A percentile compares a stretch with the other conserved stretches of the same genome.
These are phyloP conservation scores for Ogataea pignaliae DNA, from an alignment of 805 yeast genomes.

Conservation along the genomic window DNA sequence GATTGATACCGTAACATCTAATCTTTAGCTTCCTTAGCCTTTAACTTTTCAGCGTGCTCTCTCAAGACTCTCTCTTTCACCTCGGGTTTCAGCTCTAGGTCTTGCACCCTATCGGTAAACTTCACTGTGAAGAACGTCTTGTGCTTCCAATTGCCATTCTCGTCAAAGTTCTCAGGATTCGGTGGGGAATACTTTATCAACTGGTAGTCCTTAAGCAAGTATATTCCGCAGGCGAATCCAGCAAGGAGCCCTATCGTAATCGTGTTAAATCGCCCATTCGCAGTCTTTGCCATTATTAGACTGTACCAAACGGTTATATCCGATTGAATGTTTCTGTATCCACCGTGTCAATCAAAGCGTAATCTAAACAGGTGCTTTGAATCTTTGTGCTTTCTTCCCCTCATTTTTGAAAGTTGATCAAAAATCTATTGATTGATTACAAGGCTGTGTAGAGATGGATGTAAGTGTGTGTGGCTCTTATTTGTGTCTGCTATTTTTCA, in stretches of 20 bases:
- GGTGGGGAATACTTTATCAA: conserved; percentile 38
- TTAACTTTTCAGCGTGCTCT: conserved; percentile 4
- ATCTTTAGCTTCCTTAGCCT: neutral
- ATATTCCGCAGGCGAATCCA: conserved; percentile 26
- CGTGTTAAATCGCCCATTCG: conserved; percentile 27
- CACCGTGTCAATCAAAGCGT: too few relatives aligned
- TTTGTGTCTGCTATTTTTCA: too few relatives aligned
- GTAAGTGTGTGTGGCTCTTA: too few relatives aligned
- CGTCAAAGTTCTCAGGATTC: conserved; percentile 33
- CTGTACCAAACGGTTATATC: too few relatives aligned
- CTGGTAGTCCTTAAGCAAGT: conserved; percentile 30
- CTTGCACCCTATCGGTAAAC: conserved; percentile 32
- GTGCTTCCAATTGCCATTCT: conserved; percentile 35
- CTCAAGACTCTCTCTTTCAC: conserved; percentile 15
- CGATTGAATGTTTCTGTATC: too few relatives aligned
- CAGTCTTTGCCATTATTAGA: conserved; percentile 13
- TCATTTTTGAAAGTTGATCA: too few relatives aligned
- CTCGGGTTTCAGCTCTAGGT: conserved; percentile 36
- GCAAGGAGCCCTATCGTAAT: conserved; percentile 21
- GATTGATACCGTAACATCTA: too few relatives aligned
- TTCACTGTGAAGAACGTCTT: conserved; percentile 31
- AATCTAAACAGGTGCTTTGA: too few relatives aligned
- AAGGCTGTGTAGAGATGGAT: too few relatives aligned
- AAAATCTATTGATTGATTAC: too few relatives aligned
- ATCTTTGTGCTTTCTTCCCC: too few relatives aligned